Conservation (phyloP, 805 yeast species). For the Candida mattraensis region DNA sequence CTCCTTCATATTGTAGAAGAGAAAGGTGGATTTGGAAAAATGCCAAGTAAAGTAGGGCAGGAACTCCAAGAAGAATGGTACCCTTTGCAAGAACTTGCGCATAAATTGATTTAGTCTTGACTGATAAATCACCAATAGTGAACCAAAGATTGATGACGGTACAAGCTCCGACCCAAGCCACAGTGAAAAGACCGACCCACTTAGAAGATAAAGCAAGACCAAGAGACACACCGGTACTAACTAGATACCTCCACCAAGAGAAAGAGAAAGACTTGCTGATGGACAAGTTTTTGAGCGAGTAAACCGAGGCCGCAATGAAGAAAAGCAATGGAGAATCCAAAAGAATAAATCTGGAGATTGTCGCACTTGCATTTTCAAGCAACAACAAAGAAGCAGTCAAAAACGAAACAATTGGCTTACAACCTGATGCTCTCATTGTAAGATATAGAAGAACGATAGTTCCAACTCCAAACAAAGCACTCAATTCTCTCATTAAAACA, state of each 20-base stretch:
- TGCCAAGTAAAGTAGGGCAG: constrained; percentile 51
- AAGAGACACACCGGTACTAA: constrained; percentile 65
- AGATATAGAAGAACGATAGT: constrained; percentile 65
- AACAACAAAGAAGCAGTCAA: constrained; percentile 55
- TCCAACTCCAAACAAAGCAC: constrained; percentile 66
- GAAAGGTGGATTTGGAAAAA: constrained; percentile 67
- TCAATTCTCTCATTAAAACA: constrained; percentile 64
- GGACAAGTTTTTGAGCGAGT: constrained; percentile 66
- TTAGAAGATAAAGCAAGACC: constrained; percentile 75
- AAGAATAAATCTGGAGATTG: constrained; percentile 73
- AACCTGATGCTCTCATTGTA: constrained; percentile 72
- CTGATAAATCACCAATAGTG: constrained; percentile 65
- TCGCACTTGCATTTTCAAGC: constrained; percentile 66
- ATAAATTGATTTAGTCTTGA: constrained; percentile 42
- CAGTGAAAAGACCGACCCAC: constrained; percentile 83
- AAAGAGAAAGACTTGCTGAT: constrained; percentile 58
- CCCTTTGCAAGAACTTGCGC: constrained; percentile 55
- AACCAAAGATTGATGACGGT: constrained; percentile 69
- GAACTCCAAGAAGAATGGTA: constrained; percentile 54
- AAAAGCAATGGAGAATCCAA: constrained; percentile 76
- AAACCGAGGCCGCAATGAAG: constrained; percentile 71
- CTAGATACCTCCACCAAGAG: constrained; percentile 57
- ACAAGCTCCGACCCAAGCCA: constrained; percentile 71
- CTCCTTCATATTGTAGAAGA: constrained; percentile 59
- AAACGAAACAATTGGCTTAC: constrained; percentile 61